Percentiles rank a stretch among this genome's conserved stretches.
Evolutionary conservation across 208 protist species (phyloP).

Genomic region (Angomonas ambiguus): DNA sequence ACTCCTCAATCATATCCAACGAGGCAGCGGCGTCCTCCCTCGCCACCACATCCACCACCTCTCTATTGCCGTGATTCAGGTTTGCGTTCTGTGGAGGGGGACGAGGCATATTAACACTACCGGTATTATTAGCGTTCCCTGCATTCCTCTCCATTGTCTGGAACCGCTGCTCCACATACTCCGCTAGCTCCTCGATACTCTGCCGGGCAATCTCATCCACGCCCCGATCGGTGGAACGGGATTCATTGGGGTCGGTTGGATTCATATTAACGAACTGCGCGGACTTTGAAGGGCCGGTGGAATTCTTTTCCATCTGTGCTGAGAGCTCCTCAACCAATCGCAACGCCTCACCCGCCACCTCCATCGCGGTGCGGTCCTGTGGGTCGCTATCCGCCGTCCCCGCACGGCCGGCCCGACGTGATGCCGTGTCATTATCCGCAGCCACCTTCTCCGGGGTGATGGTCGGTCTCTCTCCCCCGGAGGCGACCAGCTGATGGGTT

Average conservation of each 20-base stretch:
- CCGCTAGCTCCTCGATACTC: conserved; percentile 68
- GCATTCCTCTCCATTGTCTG: conserved; percentile 41
- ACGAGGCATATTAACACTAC: neutral
- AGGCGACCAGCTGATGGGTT: conserved; percentile 23
- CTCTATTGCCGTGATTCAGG: neutral
- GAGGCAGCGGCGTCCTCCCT: conserved; percentile 70
- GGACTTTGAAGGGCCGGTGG: neutral
- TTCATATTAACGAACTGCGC: neutral
- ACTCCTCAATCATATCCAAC: conserved; percentile 57
- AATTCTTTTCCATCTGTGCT: conserved; percentile 16
- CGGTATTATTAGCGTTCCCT: neutral
- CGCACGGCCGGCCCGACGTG: neutral
- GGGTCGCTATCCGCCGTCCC: neutral
- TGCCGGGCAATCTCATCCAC: conserved; percentile 60
- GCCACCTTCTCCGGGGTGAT: conserved; percentile 8
- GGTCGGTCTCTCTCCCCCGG: conserved; percentile 1
- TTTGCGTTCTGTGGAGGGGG: neutral
- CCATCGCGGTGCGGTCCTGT: neutral
- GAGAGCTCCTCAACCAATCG: conserved; percentile 24
- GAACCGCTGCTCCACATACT: conserved; percentile 61
- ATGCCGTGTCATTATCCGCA: conserved; percentile 5
- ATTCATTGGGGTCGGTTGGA: neutral
- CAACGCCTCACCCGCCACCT: conserved; percentile 20
- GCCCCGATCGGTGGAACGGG: conserved; percentile 8
- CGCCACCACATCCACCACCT: conserved; percentile 58